Evolutionary conservation across 495 filamentous ascomycete species (phyloP), one percentile per base, ranked within the genome.

Genomic region (Pyrenula aspistea): DNA sequence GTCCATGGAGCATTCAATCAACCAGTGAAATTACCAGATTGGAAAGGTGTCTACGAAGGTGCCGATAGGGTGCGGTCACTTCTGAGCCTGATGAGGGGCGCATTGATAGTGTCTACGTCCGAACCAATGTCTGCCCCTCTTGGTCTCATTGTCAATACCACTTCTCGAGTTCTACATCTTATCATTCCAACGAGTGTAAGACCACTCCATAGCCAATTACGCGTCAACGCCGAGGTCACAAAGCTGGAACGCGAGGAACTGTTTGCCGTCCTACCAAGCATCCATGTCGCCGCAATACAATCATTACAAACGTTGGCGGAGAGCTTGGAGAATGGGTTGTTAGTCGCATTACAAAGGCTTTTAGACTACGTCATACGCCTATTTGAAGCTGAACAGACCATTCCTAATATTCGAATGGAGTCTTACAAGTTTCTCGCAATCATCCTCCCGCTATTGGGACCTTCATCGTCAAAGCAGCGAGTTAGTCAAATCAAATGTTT

Each of bases 171-270:
- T 36, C 80, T 87, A 22, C 85, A 85, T 36, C 71, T 90, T 21
- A 79, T 77, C 21, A 73, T 80, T 0, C 84, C 73, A 12, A 63
- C 70, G 12, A 64, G 60, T 25, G 71, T 67, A 2, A 68, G 67
- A 49, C 31, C 51, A 24, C 62, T 63, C 50, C 63, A 74, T 25
- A 68, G 60, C 62, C 58, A 63, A 55, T 55, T 77, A 12, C 73
- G 77, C 47, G 68, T 81, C 54, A 89, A 88, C 56, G 72, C 78
- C 21, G 82, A 86, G 62, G 82, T 94, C 59, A 72, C 82, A 36
- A 80, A 83, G 52, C 87, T 89, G 51, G 91, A 96, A 67, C 81
- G 84, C 58, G 87, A 92, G 59, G 76, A 77, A 49, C 72, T 96
- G 11, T 89, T 83, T 76, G 68, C 74, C 22, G 76, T 81, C 25